Base-by-base conservation (phyloP, 306 rosid species). In the Luffa aegyptiaca region DNA sequence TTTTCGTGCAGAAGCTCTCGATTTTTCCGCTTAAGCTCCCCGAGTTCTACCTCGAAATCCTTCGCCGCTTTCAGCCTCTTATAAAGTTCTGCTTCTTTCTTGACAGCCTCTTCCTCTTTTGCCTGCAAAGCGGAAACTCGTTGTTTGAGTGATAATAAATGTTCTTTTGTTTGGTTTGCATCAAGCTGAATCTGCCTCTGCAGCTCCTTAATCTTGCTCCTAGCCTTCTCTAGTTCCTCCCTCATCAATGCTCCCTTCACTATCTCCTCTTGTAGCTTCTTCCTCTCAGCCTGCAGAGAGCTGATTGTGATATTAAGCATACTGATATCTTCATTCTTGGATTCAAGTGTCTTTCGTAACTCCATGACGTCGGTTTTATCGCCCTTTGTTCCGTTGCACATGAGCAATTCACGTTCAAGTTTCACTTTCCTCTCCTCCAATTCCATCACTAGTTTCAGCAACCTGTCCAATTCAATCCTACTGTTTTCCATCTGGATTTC, bases 341-440 rank as follows among this genome's bases (percentile, higher is more conserved):
- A 89, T 80, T 89, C 89, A 78, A 95, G 85, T 84, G 91, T 94
- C 86, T 90, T 84, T 66, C 88, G 96, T 73, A 95, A 66, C 85
- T 93, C 99, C 10, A 74, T 75, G 58, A 93, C 48, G 42, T 87
- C 93, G 21, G 93, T 87, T 88, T 91, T 93, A 80, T 90, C 93
- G 83, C 91, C 96, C 87, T 88, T 91, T 82, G 93, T 81, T 62
- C 97, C 97, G 64, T 93, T 89, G 81, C 91, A 95, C 86, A 89
- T 97, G 0, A 93, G 93, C 85, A 95, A 84, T 83, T 95, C 99
- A 11, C 92, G 94, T 86, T 95, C 97, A 33, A 95, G 93, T 76
- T 91, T 93, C 84, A 88, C 97, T 87, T 93, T 97, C 84, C 97
- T 89, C 87, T 93, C 97, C 89, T 95, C 97, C 89, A 95, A 83